These are phyloP conservation scores for Leptoxyphium fumago DNA, from an alignment of 2,329 filamentous ascomycete genomes.

Conservation along the genomic window DNA sequence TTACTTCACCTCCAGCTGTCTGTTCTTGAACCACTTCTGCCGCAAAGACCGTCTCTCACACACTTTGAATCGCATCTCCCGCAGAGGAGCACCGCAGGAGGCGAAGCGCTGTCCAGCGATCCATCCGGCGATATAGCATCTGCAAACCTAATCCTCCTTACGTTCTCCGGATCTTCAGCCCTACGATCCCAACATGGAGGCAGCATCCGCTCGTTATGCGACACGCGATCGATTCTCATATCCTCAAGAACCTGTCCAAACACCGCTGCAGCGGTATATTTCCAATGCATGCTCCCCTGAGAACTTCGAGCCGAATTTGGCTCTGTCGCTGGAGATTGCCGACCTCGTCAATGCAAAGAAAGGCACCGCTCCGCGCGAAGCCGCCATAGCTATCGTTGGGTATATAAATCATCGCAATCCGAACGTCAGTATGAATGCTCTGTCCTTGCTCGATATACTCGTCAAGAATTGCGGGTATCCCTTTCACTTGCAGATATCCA, in stretches of 20 bases:
- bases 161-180: too few species aligned
- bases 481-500: constrained; percentile 95
- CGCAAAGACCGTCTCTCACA: too few species aligned
- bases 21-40: too few species aligned
- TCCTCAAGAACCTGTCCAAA: constrained; percentile 62
- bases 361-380: constrained; percentile 86
- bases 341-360: constrained; percentile 97
- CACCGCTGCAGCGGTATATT: constrained; percentile 88
- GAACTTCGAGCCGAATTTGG: constrained; percentile 96
- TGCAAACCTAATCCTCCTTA: too few species aligned
- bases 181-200: constrained; percentile 50
- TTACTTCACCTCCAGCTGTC: too few species aligned
- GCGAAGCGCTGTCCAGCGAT: too few species aligned
- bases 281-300: constrained; percentile 91
- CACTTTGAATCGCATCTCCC: too few species aligned
- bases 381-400: constrained; percentile 80
- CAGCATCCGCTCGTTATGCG: constrained; percentile 86
- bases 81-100: too few species aligned
- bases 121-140: too few species aligned
- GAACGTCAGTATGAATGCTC: constrained; percentile 79
- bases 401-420: constrained; percentile 95
- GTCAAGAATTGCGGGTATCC: constrained; percentile 99
- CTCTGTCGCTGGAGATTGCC: constrained; percentile 87
- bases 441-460: constrained; percentile 89
- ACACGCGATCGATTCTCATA: constrained; percentile 86